Conservation (phyloP, 352 stramenopile species). For the Blastocystis sp. region DNA sequence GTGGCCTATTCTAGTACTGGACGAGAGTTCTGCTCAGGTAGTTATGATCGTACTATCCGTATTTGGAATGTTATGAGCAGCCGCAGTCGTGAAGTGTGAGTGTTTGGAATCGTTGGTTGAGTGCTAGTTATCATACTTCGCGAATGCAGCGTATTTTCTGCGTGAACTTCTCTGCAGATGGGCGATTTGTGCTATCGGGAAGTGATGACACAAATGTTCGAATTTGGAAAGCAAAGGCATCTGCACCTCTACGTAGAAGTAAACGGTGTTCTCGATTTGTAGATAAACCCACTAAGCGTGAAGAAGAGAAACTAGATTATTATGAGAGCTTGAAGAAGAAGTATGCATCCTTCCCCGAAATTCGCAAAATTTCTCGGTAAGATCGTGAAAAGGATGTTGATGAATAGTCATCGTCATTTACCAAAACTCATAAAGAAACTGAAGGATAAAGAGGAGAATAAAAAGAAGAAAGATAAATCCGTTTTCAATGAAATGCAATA, state of each 20-base stretch:
- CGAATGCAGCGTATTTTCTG: conserved; percentile 93
- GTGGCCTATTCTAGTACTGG: conserved; percentile 92
- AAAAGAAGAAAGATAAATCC: conserved; percentile 62
- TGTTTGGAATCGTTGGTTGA: neutral
- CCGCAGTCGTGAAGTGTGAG: conserved; percentile 75
- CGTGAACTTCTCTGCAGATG: conserved; percentile 78
- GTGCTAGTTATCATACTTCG: conserved; percentile 86
- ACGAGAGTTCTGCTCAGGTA: conserved; percentile 91
- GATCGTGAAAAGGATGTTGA: conserved; percentile 56
- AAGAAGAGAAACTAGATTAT: conserved; percentile 87
- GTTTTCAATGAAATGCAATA: conserved; percentile 55
- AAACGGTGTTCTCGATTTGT: conserved; percentile 68
- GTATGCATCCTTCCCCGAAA: conserved; percentile 84
- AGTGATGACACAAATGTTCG: conserved; percentile 98
- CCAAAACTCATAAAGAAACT: conserved; percentile 96
- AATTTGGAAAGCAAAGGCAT: conserved; percentile 93
- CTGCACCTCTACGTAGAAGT: conserved; percentile 81
- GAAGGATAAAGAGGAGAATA: conserved; percentile 76
- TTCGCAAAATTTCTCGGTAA: conserved; percentile 82
- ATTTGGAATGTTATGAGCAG: conserved; percentile 84
- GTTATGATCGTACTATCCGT: conserved; percentile 94
- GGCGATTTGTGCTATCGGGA: conserved; percentile 91
- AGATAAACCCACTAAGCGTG: conserved; percentile 67
- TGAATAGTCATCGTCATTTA: conserved; percentile 75
- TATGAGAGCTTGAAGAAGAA: conserved; percentile 89